Conservation (phyloP, 2,329 filamentous ascomycete genomes). For the Fusarium goolgardi region DNA sequence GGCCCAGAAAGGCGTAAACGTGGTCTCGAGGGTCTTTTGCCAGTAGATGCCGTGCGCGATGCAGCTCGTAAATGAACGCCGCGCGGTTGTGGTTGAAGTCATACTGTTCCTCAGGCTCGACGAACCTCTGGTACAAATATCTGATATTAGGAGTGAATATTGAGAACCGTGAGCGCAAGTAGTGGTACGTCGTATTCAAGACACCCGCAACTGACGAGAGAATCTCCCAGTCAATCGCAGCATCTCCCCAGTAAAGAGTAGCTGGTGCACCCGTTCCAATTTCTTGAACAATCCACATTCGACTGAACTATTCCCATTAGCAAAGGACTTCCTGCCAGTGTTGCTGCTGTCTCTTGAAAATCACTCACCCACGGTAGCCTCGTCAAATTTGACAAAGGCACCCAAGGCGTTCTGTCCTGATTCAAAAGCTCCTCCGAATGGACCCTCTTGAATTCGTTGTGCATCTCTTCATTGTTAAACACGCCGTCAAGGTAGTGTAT, state of each 20-base stretch:
- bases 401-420: slow-evolving; percentile 48
- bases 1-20: slow-evolving; percentile 53
- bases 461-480: slow-evolving; percentile 49
- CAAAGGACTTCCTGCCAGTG: neutral
- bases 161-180: slow-evolving; percentile 47
- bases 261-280: slow-evolving; percentile 52
- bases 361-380: slow-evolving; percentile 51
- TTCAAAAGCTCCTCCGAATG: slow-evolving; percentile 49
- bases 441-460: slow-evolving; percentile 45
- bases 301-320: slow-evolving; percentile 47
- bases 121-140: slow-evolving; percentile 50
- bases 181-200: slow-evolving; percentile 51
- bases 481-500: slow-evolving; percentile 47
- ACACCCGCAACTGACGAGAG: slow-evolving; percentile 49
- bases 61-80: slow-evolving; percentile 53
- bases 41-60: slow-evolving; percentile 50
- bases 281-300: slow-evolving; percentile 55
- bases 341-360: neutral
- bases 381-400: slow-evolving; percentile 50
- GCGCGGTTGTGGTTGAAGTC: slow-evolving; percentile 49
- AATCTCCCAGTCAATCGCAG: slow-evolving; percentile 50
- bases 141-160: slow-evolving; percentile 51
- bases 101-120: slow-evolving; percentile 48
- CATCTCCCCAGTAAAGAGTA: slow-evolving; percentile 52
- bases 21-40: slow-evolving; percentile 52